Evolutionary conservation across 2,329 filamentous ascomycete species (phyloP), one percentile per base, ranked within the genome.

Genomic region (Pseudohalonectria lignicola): DNA sequence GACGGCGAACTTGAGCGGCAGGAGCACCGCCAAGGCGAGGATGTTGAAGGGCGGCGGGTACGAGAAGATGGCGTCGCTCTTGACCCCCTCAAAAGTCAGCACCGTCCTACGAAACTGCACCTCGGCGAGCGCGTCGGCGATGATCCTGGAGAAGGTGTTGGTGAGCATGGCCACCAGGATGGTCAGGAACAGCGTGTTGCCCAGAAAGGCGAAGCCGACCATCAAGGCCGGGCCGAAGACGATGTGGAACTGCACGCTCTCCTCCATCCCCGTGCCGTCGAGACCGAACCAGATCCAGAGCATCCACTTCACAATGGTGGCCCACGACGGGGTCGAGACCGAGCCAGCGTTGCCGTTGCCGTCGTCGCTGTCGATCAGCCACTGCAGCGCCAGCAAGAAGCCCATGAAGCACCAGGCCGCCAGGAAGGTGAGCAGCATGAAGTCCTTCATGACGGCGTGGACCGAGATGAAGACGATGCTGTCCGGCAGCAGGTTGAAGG

Each of bases 281-380:
- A 93, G 72, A 2, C 86, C 86, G 52, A 93, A 92, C 86, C 86
- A 93, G 45, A 93, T 88, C 72, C 83, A 92, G 2, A 92, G 72
- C 84, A 93, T 90, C 86, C 86, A 93, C 57, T 88, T 87, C 32
- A 77, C 77, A 44, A 92, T 87, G 2, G 79, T 84, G 58, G 36
- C 28, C 36, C 36, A 37, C n/a, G 28, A n/a, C 8, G 36, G 36
- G 28, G 28, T 30, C 7, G 31, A 5, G 10, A 18, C 23, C 13
- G 36, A 21, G 5, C 28, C 31, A n/a, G n/a, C n/a, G 36, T 37
- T 37, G 36, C 26, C 23, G 36, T 37, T 37, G n/a, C n/a, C n/a
- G 36, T 37, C 36, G n/a, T 37, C 36, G 19, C 36, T 37, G 28
- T 31, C 36, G 7, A 37, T 37, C 8, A 93, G 73, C 85, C 86